Percentiles rank a stretch among this genome's conserved stretches.
Evolutionary conservation across 192 early-diverging fungal species (phyloP).

Genomic region (Podila epicladia): DNA sequence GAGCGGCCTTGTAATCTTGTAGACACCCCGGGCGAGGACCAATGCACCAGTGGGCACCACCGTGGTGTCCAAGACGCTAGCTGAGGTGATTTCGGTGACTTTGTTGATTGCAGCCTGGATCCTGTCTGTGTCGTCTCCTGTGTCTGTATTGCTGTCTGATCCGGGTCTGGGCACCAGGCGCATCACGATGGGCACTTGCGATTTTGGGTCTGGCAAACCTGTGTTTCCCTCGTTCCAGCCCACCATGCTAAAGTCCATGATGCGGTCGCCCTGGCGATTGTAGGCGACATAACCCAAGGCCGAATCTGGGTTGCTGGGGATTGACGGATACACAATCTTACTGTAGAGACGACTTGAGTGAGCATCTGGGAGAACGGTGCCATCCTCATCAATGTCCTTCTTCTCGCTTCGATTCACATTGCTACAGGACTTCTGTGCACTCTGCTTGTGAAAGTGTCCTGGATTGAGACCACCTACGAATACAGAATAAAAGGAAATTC

Average conservation of each 20-base stretch:
- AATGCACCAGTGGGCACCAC: slow-evolving; percentile 45
- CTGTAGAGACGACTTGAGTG: slow-evolving; percentile 22
- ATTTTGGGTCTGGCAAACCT: slow-evolving; percentile 22
- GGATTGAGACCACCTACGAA: slow-evolving; percentile 30
- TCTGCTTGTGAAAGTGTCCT: neutral
- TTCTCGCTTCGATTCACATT: neutral
- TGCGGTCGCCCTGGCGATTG: slow-evolving; percentile 51
- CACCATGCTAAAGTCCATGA: slow-evolving; percentile 58
- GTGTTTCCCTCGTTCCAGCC: slow-evolving; percentile 56
- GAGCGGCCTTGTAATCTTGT: slow-evolving; percentile 40
- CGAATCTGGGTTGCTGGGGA: neutral
- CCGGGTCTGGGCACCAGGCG: slow-evolving; percentile 15
- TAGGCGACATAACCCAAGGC: slow-evolving; percentile 45
- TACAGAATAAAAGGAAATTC: neutral
- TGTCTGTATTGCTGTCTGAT: slow-evolving; percentile 13
- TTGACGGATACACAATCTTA: slow-evolving; percentile 19
- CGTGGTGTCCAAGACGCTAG: neutral
- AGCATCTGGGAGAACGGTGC: slow-evolving; percentile 15
- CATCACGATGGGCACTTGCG: slow-evolving; percentile 23
- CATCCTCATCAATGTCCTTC: slow-evolving; percentile 32
- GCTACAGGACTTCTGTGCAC: neutral
- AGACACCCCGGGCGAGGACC: slow-evolving; percentile 45
- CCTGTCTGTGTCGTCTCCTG: slow-evolving; percentile 50
- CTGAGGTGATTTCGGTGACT: neutral
- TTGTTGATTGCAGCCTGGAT: slow-evolving; percentile 53